Evolutionary conservation across 768 basidiomycete species (phyloP).

Genomic region (Dentipellis sp.): DNA sequence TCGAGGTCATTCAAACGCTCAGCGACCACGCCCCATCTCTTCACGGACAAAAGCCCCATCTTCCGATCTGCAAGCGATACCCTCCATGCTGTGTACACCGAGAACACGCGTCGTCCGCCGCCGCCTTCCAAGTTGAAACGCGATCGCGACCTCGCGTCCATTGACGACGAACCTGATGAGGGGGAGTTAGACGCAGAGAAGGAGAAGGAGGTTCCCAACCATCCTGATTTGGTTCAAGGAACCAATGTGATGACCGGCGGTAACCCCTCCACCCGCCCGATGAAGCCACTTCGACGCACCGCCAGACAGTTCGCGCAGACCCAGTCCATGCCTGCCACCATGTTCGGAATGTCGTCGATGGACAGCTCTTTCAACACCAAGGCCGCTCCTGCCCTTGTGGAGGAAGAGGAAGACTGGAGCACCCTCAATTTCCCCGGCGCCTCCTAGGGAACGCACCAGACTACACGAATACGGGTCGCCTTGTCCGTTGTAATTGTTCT

Average conservation of each 20-base stretch:
- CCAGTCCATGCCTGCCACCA: slow-evolving; percentile 8
- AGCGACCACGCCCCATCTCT: neutral
- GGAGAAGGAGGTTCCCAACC: neutral
- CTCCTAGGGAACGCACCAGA: neutral
- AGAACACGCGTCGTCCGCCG: slow-evolving; percentile 19
- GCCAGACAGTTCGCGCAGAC: slow-evolving; percentile 11
- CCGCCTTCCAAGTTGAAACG: slow-evolving; percentile 29
- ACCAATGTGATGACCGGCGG: slow-evolving; percentile 4
- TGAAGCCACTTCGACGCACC: slow-evolving; percentile 31
- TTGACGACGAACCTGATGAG: slow-evolving; percentile 6
- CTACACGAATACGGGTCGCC: no score
- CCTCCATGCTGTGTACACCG: slow-evolving; percentile 38
- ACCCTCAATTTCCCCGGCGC: slow-evolving; percentile 4
- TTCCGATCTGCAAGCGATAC: slow-evolving; percentile 51
- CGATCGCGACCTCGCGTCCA: slow-evolving; percentile 15
- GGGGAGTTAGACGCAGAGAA: slow-evolving; percentile 1
- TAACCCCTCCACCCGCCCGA: slow-evolving; percentile 16
- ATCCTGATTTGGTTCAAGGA: neutral
- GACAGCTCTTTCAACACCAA: neutral
- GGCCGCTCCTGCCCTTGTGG: neutral
- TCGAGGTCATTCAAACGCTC: neutral
- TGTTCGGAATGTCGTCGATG: slow-evolving; percentile 1
- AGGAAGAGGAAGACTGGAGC: slow-evolving; percentile 16
- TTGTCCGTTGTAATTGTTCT: no score
- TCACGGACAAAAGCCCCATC: slow-evolving; percentile 20